Percentiles rank a stretch among this genome's conserved stretches.
These are phyloP conservation scores for Pythium rishiriense DNA, from an alignment of 352 stramenopile species.

Conservation along the genomic window DNA sequence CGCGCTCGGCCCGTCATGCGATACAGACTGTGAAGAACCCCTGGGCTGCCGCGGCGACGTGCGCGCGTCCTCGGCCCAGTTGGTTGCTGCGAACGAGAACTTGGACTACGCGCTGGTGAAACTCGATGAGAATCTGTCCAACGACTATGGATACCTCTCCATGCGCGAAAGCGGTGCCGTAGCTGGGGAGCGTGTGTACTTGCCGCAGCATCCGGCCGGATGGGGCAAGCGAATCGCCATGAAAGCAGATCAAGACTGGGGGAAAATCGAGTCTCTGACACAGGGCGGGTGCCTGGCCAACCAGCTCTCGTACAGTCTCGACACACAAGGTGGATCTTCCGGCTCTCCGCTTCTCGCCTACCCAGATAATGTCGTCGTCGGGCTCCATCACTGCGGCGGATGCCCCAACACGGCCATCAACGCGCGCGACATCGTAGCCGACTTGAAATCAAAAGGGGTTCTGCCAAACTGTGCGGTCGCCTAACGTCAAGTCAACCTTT, in stretches of 20 bases:
- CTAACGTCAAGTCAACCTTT: not conserved
- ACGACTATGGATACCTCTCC: conserved; percentile 49
- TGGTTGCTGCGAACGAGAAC: conserved; percentile 9
- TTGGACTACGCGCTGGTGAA: conserved; percentile 23
- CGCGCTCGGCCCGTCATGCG: conserved; percentile 6
- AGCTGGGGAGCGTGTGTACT: conserved; percentile 59
- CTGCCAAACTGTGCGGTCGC: conserved; percentile 41
- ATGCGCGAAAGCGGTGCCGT: conserved; percentile 44
- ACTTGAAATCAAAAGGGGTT: conserved; percentile 41
- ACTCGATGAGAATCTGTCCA: conserved; percentile 38
- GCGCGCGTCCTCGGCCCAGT: not conserved
- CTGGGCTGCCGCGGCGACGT: conserved; percentile 12
- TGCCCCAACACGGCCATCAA: conserved; percentile 73
- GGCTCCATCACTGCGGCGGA: conserved; percentile 67
- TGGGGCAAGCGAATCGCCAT: conserved; percentile 67
- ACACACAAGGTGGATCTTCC: conserved; percentile 65
- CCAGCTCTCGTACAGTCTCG: conserved; percentile 62
- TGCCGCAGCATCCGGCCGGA: conserved; percentile 55
- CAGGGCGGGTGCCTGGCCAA: conserved; percentile 38
- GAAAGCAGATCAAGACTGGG: conserved; percentile 41
- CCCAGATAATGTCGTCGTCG: conserved; percentile 56
- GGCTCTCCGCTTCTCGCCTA: conserved; percentile 58
- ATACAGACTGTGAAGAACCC: not conserved
- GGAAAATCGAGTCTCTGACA: conserved; percentile 42
- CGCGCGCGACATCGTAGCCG: conserved; percentile 51